A percentile compares a stretch with the other conserved stretches of the same genome.
Evolutionary conservation across 768 basidiomycete species (phyloP).

Genomic region (Boletus rubroflammeus): DNA sequence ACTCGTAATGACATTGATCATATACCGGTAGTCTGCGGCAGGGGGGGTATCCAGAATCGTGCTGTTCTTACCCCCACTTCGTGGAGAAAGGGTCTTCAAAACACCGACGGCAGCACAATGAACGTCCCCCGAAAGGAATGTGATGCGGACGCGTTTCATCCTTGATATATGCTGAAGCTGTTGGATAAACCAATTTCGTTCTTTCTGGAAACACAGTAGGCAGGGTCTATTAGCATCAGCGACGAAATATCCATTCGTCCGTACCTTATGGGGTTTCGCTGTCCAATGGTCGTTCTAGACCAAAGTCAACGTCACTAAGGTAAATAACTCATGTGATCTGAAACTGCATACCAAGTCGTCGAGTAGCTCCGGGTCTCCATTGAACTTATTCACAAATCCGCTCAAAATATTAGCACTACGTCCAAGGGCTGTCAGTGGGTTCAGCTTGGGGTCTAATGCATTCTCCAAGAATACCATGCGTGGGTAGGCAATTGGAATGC

Average conservation of each 20-base stretch:
- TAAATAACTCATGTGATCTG: conserved; percentile 24
- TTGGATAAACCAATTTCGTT: conserved; percentile 86
- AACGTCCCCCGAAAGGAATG: conserved; percentile 89
- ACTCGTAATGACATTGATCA: conserved; percentile 86
- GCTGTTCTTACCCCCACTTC: conserved; percentile 41
- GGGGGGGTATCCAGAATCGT: conserved; percentile 39
- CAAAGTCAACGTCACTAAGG: conserved; percentile 47
- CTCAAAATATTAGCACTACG: conserved; percentile 64
- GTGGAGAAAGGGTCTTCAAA: conserved; percentile 58
- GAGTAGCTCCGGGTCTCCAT: conserved; percentile 87
- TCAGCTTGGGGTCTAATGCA: conserved; percentile 75
- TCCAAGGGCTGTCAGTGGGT: conserved; percentile 78
- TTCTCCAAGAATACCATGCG: conserved; percentile 87
- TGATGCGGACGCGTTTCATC: conserved; percentile 63
- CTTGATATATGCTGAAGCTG: conserved; percentile 72
- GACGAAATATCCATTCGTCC: not conserved
- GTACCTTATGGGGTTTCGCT: conserved; percentile 70
- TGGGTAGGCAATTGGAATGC: conserved; percentile 87
- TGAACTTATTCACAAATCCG: conserved; percentile 87
- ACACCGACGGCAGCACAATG: conserved; percentile 85
- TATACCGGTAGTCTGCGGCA: conserved; percentile 72
- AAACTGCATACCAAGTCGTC: conserved; percentile 72
- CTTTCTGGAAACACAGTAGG: conserved; percentile 50
- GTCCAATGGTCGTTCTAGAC: conserved; percentile 90
- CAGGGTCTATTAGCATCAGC: not conserved